phyloP scores from a whole-genome alignment of 176 grass and related monocot genomes.

The Oryza australiensis region DNA sequence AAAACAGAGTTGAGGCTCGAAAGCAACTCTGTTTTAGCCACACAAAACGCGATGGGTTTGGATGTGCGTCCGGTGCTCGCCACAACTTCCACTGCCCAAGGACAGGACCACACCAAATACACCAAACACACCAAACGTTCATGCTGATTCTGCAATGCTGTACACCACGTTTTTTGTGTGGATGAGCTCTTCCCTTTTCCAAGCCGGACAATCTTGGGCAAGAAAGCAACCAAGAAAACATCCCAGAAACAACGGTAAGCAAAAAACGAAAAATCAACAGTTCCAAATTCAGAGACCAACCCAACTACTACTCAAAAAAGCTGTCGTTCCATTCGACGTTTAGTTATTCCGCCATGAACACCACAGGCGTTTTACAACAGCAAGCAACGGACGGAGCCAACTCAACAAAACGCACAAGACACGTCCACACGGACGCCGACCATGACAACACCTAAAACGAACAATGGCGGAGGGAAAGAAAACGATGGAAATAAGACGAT shows the following conservation, averaged over 20 bases:
- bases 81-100: background rate
- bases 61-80: slow-evolving; percentile 1
- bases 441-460: slow-evolving; percentile 19
- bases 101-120: background rate
- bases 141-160: background rate
- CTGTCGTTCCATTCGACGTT: slow-evolving; percentile 14
- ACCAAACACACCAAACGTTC: background rate
- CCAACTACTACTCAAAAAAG: background rate
- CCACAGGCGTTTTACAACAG: slow-evolving; percentile 35
- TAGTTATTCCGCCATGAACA: slow-evolving; percentile 40
- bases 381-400: background rate
- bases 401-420: slow-evolving; percentile 23
- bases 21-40: background rate
- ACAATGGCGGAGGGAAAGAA: background rate
- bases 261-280: background rate
- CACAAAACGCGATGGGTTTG: background rate
- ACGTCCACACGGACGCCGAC: slow-evolving; percentile 22
- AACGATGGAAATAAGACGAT: background rate
- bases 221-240: no score
- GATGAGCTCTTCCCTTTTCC: background rate
- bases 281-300: background rate
- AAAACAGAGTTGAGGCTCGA: background rate
- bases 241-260: no score
- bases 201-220: background rate
- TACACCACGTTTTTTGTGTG: slow-evolving; percentile 26